Base-by-base conservation (phyloP, 2,329 filamentous ascomycete genomes). In the Penicillium thymicola region DNA sequence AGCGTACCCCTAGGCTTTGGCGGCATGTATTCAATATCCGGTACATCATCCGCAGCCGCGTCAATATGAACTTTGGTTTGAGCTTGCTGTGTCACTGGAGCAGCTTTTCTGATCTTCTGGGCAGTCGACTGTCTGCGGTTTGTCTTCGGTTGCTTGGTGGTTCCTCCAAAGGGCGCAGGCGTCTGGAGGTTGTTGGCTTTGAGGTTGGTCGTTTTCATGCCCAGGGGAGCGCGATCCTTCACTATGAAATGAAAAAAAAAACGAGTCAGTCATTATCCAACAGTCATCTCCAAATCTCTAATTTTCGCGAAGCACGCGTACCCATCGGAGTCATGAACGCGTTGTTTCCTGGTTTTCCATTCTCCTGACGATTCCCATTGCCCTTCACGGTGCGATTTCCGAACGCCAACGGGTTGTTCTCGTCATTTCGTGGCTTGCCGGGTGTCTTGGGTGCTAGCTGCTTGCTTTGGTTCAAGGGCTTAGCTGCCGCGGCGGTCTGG, bases 181-280 rank as follows among this genome's bases (percentile, higher is more conserved):
- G 86, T 87, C 61, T 89, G 86, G 63, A 86, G 82, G 48, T 80
- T 81, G 70, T 81, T 85, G 58, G 87, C 83, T 79, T 96, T 97
- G 52, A 90, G 91, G 74, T 99, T 99, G 51, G 94, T 97, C 1
- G 93, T 97, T 76, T 99, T 99, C 81, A 90, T 88, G 34, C 93
- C 93, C 46, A 99, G 79, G 13, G 91, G 89, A 37, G 92, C 92
- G 67, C 93, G 86, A 58, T 80, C 87, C 57, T 86, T 85, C 49
- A 87, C 82, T 54, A 82, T 85, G 60, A 47, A 42, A 30, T 2
- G 25, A 27, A 2, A 49, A 36, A 25, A 34, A 52, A 38, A 27
- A 54, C 55, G 34, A 56, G 59, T 49, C 55, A 54, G 46, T 46
- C 27, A 30, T 42, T 23, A 42, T 54, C 14, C n/a, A 47, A 62